Evolutionary conservation across 2,329 filamentous ascomycete genomes (phyloP), one percentile per base, ranked within the genome.

Genomic region (Fusarium annulatum): DNA sequence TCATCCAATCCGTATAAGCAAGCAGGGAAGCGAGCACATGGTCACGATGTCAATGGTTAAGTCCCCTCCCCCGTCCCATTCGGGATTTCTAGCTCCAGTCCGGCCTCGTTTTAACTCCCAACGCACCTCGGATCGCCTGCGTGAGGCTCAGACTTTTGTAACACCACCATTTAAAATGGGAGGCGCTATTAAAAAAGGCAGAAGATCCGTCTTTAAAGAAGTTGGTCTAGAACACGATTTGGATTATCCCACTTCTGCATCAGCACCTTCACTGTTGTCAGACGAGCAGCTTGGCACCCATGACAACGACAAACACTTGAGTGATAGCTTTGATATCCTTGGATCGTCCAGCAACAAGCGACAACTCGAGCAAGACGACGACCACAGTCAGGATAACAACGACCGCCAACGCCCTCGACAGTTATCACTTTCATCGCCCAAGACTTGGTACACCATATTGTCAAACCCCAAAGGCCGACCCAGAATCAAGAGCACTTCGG

Each of bases 131-230:
- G 86, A 89, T 76, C 85, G 87, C 46, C 79, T 89, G 42, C 84
- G 86, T 70, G 87, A 88, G 76, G 81, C 84, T 65, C 83, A 83
- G n/a, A 77, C 78, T 39, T 80, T 83, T 18, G 73, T 80, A 58
- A 79, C 81, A 16, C 81, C 81, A 52, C 76, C 81, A 3, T 84
- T 86, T 71, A 79, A 81, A 34, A 85, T 85, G 81, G 77, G 77
- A 45, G 81, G 81, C 74, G 87, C 85, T 64, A 84, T 88, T 53
- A 82, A 80, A 69, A 88, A 87, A 76, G 86, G 84, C 46, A 83
- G 87, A 55, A 85, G 81, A 72, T 88, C 87, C 28, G 80, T 88
- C 64, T 89, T 89, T 73, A 87, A 82, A 75, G 87, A 89, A 78
- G 77, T 85, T 45, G 87, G 87, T 9, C 75, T 88, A 26, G 80